These are phyloP conservation scores for Trametes coccinea DNA, from an alignment of 768 basidiomycete genomes.

Conservation along the genomic window DNA sequence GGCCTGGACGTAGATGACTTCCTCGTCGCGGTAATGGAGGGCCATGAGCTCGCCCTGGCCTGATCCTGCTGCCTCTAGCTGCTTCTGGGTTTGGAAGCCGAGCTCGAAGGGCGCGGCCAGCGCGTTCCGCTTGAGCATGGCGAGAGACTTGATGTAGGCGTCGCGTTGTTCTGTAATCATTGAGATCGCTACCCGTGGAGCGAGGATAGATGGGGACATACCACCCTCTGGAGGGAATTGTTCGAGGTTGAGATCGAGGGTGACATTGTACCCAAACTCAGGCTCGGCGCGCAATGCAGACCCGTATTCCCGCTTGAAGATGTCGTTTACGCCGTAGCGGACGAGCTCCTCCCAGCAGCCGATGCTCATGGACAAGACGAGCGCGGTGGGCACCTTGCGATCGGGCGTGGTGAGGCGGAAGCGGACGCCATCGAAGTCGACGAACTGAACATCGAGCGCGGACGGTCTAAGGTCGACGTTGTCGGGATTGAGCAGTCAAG, in stretches of 20 bases:
- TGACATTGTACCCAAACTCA: slow-evolving; percentile 89
- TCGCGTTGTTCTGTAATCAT: slow-evolving; percentile 68
- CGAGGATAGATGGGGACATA: slow-evolving; percentile 37
- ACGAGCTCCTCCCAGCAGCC: slow-evolving; percentile 96
- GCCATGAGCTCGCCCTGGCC: slow-evolving; percentile 84
- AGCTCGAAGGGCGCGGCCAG: slow-evolving; percentile 92
- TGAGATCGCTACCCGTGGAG: slow-evolving; percentile 5
- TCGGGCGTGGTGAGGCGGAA: slow-evolving; percentile 91
- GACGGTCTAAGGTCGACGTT: slow-evolving; percentile 60
- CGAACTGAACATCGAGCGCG: slow-evolving; percentile 91
- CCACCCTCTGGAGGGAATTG: slow-evolving; percentile 79
- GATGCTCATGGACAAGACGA: slow-evolving; percentile 94
- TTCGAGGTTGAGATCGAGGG: slow-evolving; percentile 84
- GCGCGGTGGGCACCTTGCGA: slow-evolving; percentile 62
- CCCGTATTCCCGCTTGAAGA: slow-evolving; percentile 84
- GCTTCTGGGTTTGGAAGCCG: slow-evolving; percentile 81
- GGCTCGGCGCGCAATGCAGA: slow-evolving; percentile 60
- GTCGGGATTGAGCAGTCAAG: slow-evolving; percentile 2
- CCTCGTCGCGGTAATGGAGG: slow-evolving; percentile 94
- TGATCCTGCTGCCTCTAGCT: slow-evolving; percentile 71
- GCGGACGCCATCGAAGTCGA: slow-evolving; percentile 95
- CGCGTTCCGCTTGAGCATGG: slow-evolving; percentile 89
- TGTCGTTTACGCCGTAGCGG: slow-evolving; percentile 78
- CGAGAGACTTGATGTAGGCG: slow-evolving; percentile 75
- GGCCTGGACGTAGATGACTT: slow-evolving; percentile 95